Conservation (phyloP, 768 basidiomycete genomes). For the Pulveroboletus sp. region DNA sequence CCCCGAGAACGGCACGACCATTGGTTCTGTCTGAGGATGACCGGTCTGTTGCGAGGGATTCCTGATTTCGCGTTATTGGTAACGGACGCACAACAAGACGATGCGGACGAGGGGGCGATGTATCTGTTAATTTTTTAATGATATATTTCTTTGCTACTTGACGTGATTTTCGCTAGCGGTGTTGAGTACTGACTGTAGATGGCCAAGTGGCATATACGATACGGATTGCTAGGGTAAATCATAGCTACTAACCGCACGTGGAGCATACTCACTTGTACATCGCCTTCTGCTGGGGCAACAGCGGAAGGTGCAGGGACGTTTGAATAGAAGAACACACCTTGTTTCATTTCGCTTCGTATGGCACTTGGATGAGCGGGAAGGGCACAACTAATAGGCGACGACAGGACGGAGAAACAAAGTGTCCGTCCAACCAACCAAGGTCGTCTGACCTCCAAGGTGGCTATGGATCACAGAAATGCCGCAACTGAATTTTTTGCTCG, state of each 20-base stretch:
- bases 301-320: too few relatives aligned
- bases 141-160: too few relatives aligned
- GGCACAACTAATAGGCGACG: too few relatives aligned
- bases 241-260: too few relatives aligned
- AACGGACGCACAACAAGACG: too few relatives aligned
- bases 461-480: not conserved
- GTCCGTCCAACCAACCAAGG: too few relatives aligned
- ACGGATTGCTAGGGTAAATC: not conserved
- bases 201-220: not conserved
- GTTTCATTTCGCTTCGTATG: not conserved
- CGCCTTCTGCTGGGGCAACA: not conserved
- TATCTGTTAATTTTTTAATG: too few relatives aligned
- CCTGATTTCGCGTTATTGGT: not conserved
- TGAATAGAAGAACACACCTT: not conserved
- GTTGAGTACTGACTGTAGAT: not conserved
- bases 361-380: not conserved
- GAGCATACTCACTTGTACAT: not conserved
- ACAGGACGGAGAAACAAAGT: not conserved
- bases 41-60: not conserved
- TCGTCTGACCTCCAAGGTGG: not conserved
- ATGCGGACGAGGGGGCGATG: not conserved
- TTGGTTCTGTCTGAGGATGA: not conserved
- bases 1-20: conserved; percentile 22
- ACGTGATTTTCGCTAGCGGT: too few relatives aligned
- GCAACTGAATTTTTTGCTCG: not conserved